These are phyloP conservation scores for Pseudovirgaria hyperparasitica DNA, from an alignment of 2,329 filamentous ascomycete genomes.

Conservation along the genomic window DNA sequence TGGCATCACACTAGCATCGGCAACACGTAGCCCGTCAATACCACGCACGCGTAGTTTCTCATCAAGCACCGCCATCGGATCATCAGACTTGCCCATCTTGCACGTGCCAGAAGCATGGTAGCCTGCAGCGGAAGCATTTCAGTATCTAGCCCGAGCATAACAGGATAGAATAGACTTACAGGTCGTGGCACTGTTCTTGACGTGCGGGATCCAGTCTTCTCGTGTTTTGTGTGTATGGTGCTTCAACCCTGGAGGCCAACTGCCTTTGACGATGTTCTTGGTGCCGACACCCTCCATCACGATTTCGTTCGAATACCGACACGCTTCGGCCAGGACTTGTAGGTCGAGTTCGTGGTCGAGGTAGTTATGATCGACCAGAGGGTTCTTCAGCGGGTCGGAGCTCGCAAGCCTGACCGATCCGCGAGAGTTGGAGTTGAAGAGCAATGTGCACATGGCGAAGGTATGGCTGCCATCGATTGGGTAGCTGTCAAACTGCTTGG, in stretches of 20 bases:
- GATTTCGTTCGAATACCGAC: slow-evolving; percentile 47
- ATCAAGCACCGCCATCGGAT: slow-evolving; percentile 25
- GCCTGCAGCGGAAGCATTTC: slow-evolving; percentile 13
- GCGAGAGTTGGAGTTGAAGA: slow-evolving; percentile 45
- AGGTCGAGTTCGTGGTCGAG: slow-evolving; percentile 45
- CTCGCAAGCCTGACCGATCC: slow-evolving; percentile 41
- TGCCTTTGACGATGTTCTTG: slow-evolving; percentile 45
- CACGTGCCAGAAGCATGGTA: slow-evolving; percentile 45
- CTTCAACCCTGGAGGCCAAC: slow-evolving; percentile 40
- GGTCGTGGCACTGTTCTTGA: slow-evolving; percentile 47
- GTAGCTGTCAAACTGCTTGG: slow-evolving; percentile 43
- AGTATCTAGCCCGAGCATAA: no score
- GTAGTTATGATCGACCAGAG: slow-evolving; percentile 46
- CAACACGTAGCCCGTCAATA: slow-evolving; percentile 14
- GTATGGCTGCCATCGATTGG: slow-evolving; percentile 41
- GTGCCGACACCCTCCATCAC: slow-evolving; percentile 45
- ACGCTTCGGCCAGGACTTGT: slow-evolving; percentile 46
- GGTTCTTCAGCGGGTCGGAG: slow-evolving; percentile 37
- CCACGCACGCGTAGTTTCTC: slow-evolving; percentile 16
- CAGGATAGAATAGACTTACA: slow-evolving; percentile 26
- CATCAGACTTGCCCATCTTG: slow-evolving; percentile 35
- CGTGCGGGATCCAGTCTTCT: slow-evolving; percentile 45
- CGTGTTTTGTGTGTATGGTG: slow-evolving; percentile 42
- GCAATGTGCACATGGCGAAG: slow-evolving; percentile 45
- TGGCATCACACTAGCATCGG: slow-evolving; percentile 15